Percentiles rank a stretch among this genome's conserved stretches.
phyloP scores from a whole-genome alignment of 345 rosid genomes.

The Linum trigynum region DNA sequence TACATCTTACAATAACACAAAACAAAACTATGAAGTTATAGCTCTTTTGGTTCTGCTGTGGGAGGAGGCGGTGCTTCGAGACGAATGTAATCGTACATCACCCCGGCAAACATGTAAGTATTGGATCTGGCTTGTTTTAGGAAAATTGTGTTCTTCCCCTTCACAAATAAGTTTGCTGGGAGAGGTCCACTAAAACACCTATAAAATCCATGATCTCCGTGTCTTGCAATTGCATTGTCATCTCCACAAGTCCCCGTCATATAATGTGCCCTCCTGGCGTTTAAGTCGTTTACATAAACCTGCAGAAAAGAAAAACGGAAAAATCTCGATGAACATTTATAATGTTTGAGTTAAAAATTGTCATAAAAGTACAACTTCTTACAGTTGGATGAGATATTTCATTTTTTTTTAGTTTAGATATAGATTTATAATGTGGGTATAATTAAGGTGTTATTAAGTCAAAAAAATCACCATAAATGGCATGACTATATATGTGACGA shows the following conservation, averaged over 20 bases:
- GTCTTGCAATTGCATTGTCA: conserved; percentile 79
- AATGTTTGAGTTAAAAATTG: too few species aligned
- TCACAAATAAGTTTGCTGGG: conserved; percentile 24
- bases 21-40: too few species aligned
- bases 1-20: too few species aligned
- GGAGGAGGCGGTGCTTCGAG: conserved; percentile 47
- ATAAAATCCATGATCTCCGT: conserved; percentile 75
- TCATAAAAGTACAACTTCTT: background rate
- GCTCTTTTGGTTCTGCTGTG: too few species aligned
- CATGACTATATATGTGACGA: too few species aligned
- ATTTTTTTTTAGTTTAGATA: too few species aligned
- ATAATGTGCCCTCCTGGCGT: conserved; percentile 23
- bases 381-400: too few species aligned
- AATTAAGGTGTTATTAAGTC: too few species aligned
- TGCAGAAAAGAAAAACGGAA: background rate
- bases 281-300: conserved; percentile 44
- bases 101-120: conserved; percentile 33
- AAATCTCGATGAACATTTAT: background rate
- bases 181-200: conserved; percentile 42
- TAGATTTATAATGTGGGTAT: too few species aligned
- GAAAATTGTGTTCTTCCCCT: conserved; percentile 44
- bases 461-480: too few species aligned
- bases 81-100: conserved; percentile 84
- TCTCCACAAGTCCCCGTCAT: conserved; percentile 44
- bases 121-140: conserved; percentile 44